phyloP scores from a whole-genome alignment of 2,329 filamentous ascomycete genomes.

The Penicillium paneum region DNA sequence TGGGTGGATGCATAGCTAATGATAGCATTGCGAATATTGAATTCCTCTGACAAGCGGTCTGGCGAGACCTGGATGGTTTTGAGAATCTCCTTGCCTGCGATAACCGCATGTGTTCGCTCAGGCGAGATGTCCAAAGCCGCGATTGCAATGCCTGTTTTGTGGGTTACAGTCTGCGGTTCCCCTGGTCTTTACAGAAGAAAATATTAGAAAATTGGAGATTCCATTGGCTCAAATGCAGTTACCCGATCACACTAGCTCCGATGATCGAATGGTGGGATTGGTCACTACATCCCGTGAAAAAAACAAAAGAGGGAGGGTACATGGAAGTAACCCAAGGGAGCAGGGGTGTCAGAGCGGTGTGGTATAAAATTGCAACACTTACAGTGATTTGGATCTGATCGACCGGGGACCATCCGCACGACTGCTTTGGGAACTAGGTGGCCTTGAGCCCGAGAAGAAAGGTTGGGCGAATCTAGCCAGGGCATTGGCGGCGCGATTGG shows the following conservation, averaged over 20 bases:
- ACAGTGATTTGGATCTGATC: conserved; percentile 42
- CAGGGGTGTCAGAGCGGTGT: conserved; percentile 14
- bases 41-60: conserved; percentile 58
- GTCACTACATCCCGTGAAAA: neutral
- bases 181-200: conserved; percentile 29
- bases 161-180: conserved; percentile 55
- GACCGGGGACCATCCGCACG: conserved; percentile 29
- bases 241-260: conserved; percentile 4
- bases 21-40: conserved; percentile 61
- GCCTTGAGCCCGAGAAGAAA: conserved; percentile 53
- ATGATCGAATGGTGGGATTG: conserved; percentile 10
- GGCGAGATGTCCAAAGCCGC: conserved; percentile 63
- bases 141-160: conserved; percentile 64
- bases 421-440: conserved; percentile 50
- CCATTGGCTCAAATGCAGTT: conserved; percentile 7
- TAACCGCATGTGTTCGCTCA: conserved; percentile 59
- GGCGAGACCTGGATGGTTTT: conserved; percentile 61
- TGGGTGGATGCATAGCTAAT: conserved; percentile 56
- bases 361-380: conserved; percentile 25
- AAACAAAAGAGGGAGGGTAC: neutral
- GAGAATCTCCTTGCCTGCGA: conserved; percentile 64
- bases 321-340: conserved; percentile 10
- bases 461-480: conserved; percentile 54
- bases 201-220: conserved; percentile 26
- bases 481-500: conserved; percentile 46